A percentile compares a stretch with the other conserved stretches of the same genome.
Conservation (phyloP, 768 basidiomycete genomes). For the Cystobasidium ongulense region DNA sequence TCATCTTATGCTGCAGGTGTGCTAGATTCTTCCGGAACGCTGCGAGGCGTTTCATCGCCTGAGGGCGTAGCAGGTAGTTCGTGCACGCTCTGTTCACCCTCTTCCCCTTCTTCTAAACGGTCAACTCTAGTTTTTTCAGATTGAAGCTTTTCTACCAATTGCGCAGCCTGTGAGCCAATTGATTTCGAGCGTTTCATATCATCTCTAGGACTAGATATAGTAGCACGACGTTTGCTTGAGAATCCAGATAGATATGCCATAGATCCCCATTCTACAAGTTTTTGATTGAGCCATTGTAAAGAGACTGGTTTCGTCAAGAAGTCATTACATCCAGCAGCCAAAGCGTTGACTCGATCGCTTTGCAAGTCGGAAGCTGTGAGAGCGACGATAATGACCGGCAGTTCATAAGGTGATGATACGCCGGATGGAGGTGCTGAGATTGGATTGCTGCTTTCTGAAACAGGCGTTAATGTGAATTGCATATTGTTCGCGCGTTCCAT, state of each 20-base stretch:
- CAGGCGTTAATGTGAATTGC: constrained; percentile 58
- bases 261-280: constrained; percentile 98
- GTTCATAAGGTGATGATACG: constrained; percentile 43
- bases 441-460: constrained; percentile 63
- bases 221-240: neutral
- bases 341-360: constrained; percentile 88
- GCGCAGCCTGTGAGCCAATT: constrained; percentile 32
- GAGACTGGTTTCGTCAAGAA: constrained; percentile 97
- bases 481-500: constrained; percentile 63
- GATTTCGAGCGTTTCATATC: neutral
- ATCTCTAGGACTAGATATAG: neutral
- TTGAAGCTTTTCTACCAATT: constrained; percentile 45
- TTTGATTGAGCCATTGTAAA: constrained; percentile 87
- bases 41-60: too few relatives aligned
- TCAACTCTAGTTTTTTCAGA: constrained; percentile 45
- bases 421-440: constrained; percentile 50
- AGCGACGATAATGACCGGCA: constrained; percentile 93
- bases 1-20: too few relatives aligned
- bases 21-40: too few relatives aligned
- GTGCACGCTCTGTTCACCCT: neutral
- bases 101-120: constrained; percentile 45
- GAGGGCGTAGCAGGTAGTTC: too few relatives aligned
- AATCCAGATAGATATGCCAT: constrained; percentile 51
- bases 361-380: constrained; percentile 92
- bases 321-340: constrained; percentile 97